Conservation (phyloP, 2,329 filamentous ascomycete species). For the Aspergillus sp. region DNA sequence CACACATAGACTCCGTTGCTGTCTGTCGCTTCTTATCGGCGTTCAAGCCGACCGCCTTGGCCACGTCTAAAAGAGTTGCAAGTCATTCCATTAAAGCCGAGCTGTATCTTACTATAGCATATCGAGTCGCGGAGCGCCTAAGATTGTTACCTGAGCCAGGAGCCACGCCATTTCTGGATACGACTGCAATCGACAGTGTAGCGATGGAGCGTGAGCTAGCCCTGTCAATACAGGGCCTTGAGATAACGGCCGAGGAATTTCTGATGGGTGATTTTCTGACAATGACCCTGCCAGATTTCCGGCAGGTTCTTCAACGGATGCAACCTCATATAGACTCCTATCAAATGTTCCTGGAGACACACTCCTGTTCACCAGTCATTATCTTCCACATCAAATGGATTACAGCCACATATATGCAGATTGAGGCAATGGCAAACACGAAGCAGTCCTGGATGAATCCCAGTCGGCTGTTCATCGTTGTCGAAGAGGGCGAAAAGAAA, state of each 20-base stretch:
- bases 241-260: conserved; percentile 11
- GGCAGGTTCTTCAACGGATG: conserved; percentile 6
- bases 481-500: conserved; percentile 16
- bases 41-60: conserved; percentile 21
- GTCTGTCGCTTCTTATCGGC: conserved; percentile 17
- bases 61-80: conserved; percentile 14
- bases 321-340: conserved; percentile 15
- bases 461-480: conserved; percentile 4
- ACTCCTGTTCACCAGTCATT: conserved; percentile 11
- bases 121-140: conserved; percentile 13
- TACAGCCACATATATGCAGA: conserved; percentile 11
- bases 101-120: conserved; percentile 18
- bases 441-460: conserved; percentile 14
- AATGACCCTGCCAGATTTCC: conserved; percentile 12
- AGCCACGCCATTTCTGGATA: neutral
- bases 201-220: conserved; percentile 15
- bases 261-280: conserved; percentile 12
- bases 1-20: conserved; percentile 16
- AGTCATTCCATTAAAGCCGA: conserved; percentile 17
- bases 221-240: conserved; percentile 11
- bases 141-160: conserved; percentile 7
- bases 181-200: neutral
- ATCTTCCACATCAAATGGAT: conserved; percentile 20
- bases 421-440: conserved; percentile 14
- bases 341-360: conserved; percentile 11